Evolutionary conservation across 176 grass and related monocot species (phyloP).

Genomic region (Typha latifolia): DNA sequence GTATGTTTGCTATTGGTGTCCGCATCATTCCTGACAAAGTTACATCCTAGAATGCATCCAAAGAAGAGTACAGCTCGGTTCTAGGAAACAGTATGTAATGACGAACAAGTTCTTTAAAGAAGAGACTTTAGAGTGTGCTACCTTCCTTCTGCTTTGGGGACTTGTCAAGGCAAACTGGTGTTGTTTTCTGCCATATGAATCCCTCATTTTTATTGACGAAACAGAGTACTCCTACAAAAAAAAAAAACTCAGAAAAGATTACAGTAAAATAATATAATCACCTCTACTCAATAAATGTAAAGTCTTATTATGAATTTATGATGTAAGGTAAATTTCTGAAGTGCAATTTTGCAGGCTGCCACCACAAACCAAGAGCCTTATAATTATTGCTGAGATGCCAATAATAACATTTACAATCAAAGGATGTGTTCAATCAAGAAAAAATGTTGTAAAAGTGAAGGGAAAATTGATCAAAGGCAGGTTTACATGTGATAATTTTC

Average conservation of each 20-base stretch:
- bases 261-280: not conserved
- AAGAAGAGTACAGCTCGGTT: slow-evolving; percentile 19
- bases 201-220: slow-evolving; percentile 66
- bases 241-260: not conserved
- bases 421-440: too few species aligned
- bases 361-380: too few species aligned
- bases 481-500: too few species aligned
- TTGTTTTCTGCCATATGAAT: slow-evolving; percentile 64
- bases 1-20: slow-evolving; percentile 61
- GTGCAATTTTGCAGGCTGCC: too few species aligned
- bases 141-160: slow-evolving; percentile 75
- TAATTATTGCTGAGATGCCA: too few species aligned
- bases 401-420: too few species aligned
- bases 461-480: too few species aligned
- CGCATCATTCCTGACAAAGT: slow-evolving; percentile 58
- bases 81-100: slow-evolving; percentile 5
- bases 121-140: slow-evolving; percentile 9
- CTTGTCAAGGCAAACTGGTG: slow-evolving; percentile 45
- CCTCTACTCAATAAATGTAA: not conserved
- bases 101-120: not conserved
- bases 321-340: too few species aligned
- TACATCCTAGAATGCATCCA: slow-evolving; percentile 45
- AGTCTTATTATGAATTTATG: not conserved
- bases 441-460: too few species aligned
- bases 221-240: slow-evolving; percentile 57